Conservation (phyloP, 495 filamentous ascomycete genomes). For the Astrothelium macrocarpum region DNA sequence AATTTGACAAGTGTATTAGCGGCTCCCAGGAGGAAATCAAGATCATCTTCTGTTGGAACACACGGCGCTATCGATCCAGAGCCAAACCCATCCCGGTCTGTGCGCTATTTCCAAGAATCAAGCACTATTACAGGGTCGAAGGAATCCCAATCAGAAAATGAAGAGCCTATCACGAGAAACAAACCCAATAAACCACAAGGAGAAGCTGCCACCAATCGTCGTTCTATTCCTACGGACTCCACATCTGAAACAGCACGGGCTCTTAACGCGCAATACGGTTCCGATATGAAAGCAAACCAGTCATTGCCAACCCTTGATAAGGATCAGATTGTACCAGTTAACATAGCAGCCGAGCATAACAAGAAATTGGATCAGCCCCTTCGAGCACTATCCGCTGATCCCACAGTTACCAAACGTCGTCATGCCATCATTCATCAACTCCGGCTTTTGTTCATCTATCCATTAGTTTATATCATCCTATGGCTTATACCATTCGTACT, state of each 20-base stretch:
- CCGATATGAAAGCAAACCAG: neutral
- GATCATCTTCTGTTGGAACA: too few species aligned
- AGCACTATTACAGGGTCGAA: too few species aligned
- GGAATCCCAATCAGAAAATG: neutral
- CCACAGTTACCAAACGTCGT: constrained; percentile 12
- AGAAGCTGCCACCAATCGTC: neutral
- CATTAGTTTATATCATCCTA: constrained; percentile 56
- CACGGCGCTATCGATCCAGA: too few species aligned
- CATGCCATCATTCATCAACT: constrained; percentile 53
- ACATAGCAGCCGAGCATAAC: neutral
- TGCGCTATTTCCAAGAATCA: too few species aligned
- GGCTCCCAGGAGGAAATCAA: neutral
- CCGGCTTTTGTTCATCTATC: constrained; percentile 61
- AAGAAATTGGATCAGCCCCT: neutral
- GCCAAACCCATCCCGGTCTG: too few species aligned
- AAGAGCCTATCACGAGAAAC: neutral
- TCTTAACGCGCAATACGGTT: neutral
- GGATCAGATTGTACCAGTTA: neutral
- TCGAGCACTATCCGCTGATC: neutral
- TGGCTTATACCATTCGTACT: constrained; percentile 63
- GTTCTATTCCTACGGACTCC: neutral
- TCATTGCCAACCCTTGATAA: neutral
- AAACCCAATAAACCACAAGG: neutral
- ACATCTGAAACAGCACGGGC: neutral
- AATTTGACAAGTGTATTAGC: neutral